Evolutionary conservation across 2,329 filamentous ascomycete species (phyloP).

Genomic region (Cercospora brassicicola): DNA sequence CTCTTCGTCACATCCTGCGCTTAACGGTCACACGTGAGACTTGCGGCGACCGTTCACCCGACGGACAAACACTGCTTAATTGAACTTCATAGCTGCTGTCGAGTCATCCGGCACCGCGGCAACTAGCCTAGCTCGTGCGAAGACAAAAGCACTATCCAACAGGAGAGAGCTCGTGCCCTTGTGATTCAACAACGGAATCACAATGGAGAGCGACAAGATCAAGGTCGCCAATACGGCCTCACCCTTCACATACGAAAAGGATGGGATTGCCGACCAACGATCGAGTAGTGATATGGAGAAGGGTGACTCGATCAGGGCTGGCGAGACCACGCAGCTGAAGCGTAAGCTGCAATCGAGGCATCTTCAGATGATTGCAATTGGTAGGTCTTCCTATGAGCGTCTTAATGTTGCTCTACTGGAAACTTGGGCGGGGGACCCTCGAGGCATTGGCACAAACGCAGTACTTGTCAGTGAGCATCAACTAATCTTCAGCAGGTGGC

Average conservation of each 20-base stretch:
- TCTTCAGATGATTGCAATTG: constrained; percentile 44
- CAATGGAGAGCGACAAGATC: constrained; percentile 18
- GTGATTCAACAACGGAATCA: background rate
- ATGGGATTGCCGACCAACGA: constrained; percentile 9
- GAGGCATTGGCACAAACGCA: background rate
- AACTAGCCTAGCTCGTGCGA: background rate
- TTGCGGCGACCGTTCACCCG: constrained; percentile 6
- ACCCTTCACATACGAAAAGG: constrained; percentile 15
- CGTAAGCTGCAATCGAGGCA: constrained; percentile 40
- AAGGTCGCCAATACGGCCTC: constrained; percentile 13
- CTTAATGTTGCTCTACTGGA: background rate
- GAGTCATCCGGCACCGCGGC: background rate
- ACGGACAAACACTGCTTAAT: constrained; percentile 7
- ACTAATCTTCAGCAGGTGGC: constrained; percentile 16
- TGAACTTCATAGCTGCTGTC: constrained; percentile 4
- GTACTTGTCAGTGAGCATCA: background rate
- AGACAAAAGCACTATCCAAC: background rate
- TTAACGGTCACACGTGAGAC: constrained; percentile 6
- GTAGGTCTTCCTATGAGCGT: background rate
- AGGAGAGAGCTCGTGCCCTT: background rate
- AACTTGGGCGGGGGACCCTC: background rate
- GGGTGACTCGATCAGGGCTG: constrained; percentile 26
- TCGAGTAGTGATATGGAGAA: constrained; percentile 22
- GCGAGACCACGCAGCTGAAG: constrained; percentile 38
- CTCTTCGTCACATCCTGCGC: constrained; percentile 14